Percentiles rank a stretch among this genome's conserved stretches.
phyloP scores from a whole-genome alignment of 2,329 filamentous ascomycete species.

The Alternaria longipes region DNA sequence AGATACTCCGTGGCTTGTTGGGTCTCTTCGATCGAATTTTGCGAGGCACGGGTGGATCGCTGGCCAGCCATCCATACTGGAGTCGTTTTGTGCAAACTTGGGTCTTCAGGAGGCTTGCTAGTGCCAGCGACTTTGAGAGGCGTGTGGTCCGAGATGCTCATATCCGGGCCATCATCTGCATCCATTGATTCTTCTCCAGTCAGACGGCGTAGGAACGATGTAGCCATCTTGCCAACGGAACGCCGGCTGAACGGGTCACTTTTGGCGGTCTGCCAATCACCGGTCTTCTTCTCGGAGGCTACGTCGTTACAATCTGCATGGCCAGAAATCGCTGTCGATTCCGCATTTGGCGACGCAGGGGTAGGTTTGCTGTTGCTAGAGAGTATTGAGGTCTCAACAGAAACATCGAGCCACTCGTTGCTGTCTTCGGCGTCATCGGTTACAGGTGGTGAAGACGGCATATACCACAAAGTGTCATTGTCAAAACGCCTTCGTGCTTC shows the following conservation, averaged over 20 bases:
- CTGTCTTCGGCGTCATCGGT: slow-evolving; percentile 6
- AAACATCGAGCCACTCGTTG: slow-evolving; percentile 7
- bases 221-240: slow-evolving; percentile 19
- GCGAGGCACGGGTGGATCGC: too few relatives aligned
- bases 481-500: slow-evolving; percentile 6
- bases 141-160: neutral
- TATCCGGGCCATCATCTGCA: neutral
- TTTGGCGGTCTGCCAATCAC: slow-evolving; percentile 37
- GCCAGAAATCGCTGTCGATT: slow-evolving; percentile 53
- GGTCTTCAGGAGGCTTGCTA: neutral
- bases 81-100: neutral
- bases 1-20: neutral
- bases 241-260: slow-evolving; percentile 41
- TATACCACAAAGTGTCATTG: slow-evolving; percentile 4
- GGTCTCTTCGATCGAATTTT: neutral
- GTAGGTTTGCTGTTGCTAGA: slow-evolving; percentile 55
- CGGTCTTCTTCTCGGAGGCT: slow-evolving; percentile 41
- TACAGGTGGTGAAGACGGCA: slow-evolving; percentile 26
- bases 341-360: slow-evolving; percentile 53
- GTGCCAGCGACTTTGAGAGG: neutral
- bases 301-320: slow-evolving; percentile 40
- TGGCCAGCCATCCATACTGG: too few relatives aligned
- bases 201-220: slow-evolving; percentile 38
- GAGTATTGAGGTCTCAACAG: slow-evolving; percentile 33
- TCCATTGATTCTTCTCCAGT: slow-evolving; percentile 27